Percentiles rank a stretch among this genome's conserved stretches.
Evolutionary conservation across 768 basidiomycete genomes (phyloP).

Genomic region (Russula emetica): DNA sequence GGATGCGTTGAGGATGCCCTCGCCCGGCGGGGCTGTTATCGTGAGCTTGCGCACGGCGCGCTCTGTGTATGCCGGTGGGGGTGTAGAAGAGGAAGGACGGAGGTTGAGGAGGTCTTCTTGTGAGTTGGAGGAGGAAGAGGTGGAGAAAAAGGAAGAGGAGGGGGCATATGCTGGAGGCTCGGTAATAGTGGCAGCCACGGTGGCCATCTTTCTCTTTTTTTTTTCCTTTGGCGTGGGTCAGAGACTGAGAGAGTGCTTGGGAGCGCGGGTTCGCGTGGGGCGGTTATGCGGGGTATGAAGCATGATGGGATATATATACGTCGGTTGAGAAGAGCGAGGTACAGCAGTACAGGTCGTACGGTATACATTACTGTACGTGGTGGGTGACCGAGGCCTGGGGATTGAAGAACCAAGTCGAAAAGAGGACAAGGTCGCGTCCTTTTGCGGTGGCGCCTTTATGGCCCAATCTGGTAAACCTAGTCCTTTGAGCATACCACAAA

Average conservation of each 20-base stretch:
- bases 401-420: background rate
- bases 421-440: slow-evolving; percentile 21
- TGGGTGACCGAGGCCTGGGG: background rate
- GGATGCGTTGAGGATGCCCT: slow-evolving; percentile 19
- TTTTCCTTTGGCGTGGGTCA: background rate
- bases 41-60: slow-evolving; percentile 8
- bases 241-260: background rate
- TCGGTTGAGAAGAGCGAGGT: background rate
- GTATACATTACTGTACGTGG: background rate
- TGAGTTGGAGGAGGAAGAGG: background rate
- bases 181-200: background rate
- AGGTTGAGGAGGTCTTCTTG: slow-evolving; percentile 4
- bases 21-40: slow-evolving; percentile 16
- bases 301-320: background rate
- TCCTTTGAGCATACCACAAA: slow-evolving; percentile 7
- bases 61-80: slow-evolving; percentile 20
- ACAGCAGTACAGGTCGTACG: background rate
- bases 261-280: background rate
- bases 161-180: slow-evolving; percentile 18
- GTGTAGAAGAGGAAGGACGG: slow-evolving; percentile 7
- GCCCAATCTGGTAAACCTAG: background rate
- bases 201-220: background rate
- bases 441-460: slow-evolving; percentile 17
- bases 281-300: background rate
- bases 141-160: background rate